Evolutionary conservation across 2,329 filamentous ascomycete genomes (phyloP).

Genomic region (Meredithiella fracta): DNA sequence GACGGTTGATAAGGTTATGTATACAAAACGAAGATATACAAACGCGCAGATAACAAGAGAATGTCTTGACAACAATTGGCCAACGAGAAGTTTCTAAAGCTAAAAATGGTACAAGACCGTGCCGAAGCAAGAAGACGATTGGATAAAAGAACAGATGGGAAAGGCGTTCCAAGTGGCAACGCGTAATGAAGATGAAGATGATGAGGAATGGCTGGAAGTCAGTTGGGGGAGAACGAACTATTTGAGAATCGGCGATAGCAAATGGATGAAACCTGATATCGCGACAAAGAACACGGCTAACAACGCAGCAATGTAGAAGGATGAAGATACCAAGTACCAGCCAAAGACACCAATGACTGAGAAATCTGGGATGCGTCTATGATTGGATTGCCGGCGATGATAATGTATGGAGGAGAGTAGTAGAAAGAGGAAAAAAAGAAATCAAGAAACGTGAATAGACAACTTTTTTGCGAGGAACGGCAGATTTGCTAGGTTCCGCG

Average conservation of each 20-base stretch:
- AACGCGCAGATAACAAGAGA: conserved; percentile 2
- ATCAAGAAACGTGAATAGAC: background rate
- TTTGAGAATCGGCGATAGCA: conserved; percentile 4
- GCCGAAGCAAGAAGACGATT: background rate
- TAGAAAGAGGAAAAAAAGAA: conserved; percentile 2
- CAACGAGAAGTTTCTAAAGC: conserved; percentile 1
- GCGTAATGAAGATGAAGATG: conserved; percentile 9
- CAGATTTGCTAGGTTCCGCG: background rate
- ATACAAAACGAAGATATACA: background rate
- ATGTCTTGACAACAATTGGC: conserved; percentile 1
- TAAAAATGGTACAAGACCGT: background rate
- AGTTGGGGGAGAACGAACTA: conserved; percentile 13
- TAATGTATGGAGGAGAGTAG: background rate
- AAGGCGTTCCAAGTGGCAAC: background rate
- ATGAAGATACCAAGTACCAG: background rate
- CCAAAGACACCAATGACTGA: too few relatives aligned
- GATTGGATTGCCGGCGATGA: background rate
- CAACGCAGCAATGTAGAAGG: background rate
- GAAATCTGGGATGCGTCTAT: background rate
- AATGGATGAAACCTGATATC: conserved; percentile 2
- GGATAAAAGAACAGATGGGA: conserved; percentile 5
- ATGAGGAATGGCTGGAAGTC: background rate
- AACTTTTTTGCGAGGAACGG: conserved; percentile 1
- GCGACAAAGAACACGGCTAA: conserved; percentile 1
- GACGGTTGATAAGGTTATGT: conserved; percentile 8